These are phyloP conservation scores for Monilinia fructicola DNA, from an alignment of 2,329 filamentous ascomycete genomes.

Conservation along the genomic window DNA sequence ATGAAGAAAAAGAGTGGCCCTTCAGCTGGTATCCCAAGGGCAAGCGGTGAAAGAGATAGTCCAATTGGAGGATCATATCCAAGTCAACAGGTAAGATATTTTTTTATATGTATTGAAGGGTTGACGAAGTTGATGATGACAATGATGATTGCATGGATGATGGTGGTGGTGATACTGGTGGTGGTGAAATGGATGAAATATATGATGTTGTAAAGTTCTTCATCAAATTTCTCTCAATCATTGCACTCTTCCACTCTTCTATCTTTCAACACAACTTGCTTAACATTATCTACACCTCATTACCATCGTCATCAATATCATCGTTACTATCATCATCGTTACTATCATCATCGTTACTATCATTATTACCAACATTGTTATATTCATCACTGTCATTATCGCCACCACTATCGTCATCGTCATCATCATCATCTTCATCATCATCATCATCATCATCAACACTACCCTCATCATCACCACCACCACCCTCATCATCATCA, in stretches of 20 bases:
- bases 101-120: background rate
- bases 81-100: conserved; percentile 17
- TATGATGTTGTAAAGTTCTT: conserved; percentile 24
- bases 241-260: background rate
- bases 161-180: background rate
- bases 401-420: too few species aligned
- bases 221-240: conserved; percentile 10
- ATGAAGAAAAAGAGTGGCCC: conserved; percentile 65
- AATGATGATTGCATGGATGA: too few species aligned
- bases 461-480: background rate
- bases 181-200: background rate
- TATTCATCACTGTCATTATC: too few species aligned
- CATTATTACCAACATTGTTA: too few species aligned
- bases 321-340: background rate
- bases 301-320: background rate
- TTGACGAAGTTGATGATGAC: background rate
- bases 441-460: background rate
- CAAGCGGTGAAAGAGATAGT: conserved; percentile 62
- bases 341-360: too few species aligned
- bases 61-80: conserved; percentile 48
- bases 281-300: background rate
- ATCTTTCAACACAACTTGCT: background rate
- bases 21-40: conserved; percentile 66
- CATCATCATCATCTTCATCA: background rate
- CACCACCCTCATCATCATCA: background rate